phyloP scores from a whole-genome alignment of 1,284 basidiomycete species.

The Laetiporus sulphureus region DNA sequence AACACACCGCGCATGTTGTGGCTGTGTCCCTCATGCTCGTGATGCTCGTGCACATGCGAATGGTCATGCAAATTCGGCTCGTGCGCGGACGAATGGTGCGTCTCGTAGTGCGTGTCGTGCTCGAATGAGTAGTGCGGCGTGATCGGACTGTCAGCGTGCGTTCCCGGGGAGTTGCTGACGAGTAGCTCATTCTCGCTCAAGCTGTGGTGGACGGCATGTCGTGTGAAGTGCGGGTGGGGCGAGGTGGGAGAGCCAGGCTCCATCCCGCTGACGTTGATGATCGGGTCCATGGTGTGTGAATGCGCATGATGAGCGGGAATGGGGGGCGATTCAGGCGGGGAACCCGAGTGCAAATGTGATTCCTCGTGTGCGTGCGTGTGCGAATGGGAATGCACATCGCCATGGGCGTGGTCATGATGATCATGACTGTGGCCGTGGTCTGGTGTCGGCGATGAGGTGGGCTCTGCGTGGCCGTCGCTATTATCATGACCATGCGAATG shows the following conservation, averaged over 20 bases:
- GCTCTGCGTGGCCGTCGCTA: slow-evolving; percentile 17
- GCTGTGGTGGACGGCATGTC: background rate
- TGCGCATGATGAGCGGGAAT: slow-evolving; percentile 12
- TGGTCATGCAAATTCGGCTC: slow-evolving; percentile 51
- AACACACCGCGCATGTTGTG: slow-evolving; percentile 99
- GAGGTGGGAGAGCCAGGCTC: background rate
- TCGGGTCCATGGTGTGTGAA: slow-evolving; percentile 8
- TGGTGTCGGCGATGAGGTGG: slow-evolving; percentile 9
- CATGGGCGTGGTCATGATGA: slow-evolving; percentile 5
- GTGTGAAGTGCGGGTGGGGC: slow-evolving; percentile 1
- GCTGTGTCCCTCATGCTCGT: slow-evolving; percentile 76
- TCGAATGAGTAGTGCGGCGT: slow-evolving; percentile 58
- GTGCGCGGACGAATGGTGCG: slow-evolving; percentile 45
- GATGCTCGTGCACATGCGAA: slow-evolving; percentile 37
- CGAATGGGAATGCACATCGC: slow-evolving; percentile 18
- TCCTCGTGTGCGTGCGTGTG: slow-evolving; percentile 9
- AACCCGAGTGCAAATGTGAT: slow-evolving; percentile 27
- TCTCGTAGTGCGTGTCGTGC: slow-evolving; percentile 51
- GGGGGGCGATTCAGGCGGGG: slow-evolving; percentile 8
- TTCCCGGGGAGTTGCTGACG: slow-evolving; percentile 7
- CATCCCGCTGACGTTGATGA: slow-evolving; percentile 1
- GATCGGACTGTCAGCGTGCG: slow-evolving; percentile 20
- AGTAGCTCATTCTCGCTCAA: slow-evolving; percentile 3
- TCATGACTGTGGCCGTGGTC: slow-evolving; percentile 18
- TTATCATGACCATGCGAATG: slow-evolving; percentile 33